A percentile compares a stretch with the other conserved stretches of the same genome.
These are phyloP conservation scores for Paecilomyces variotii DNA, from an alignment of 2,329 filamentous ascomycete genomes.

Conservation along the genomic window DNA sequence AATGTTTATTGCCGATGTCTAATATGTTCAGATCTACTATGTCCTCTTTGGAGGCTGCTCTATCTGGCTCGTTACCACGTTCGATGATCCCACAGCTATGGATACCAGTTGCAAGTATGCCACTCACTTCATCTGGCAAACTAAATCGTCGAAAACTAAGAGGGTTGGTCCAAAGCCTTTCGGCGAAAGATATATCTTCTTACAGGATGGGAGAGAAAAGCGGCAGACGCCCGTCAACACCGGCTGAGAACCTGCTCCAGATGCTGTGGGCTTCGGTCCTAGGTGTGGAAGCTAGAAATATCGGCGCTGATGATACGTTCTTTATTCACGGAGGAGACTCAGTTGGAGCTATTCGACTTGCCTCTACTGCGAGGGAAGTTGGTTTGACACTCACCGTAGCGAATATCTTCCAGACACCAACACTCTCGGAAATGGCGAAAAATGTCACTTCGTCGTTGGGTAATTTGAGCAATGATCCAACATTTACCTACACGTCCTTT, in stretches of 20 bases:
- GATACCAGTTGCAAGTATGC: constrained; percentile 23
- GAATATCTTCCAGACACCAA: constrained; percentile 8
- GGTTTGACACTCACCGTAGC: constrained; percentile 8
- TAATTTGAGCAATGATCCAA: neutral
- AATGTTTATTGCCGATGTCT: constrained; percentile 4
- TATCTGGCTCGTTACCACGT: constrained; percentile 18
- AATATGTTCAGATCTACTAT: neutral
- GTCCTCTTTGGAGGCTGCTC: constrained; percentile 10
- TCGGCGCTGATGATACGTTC: constrained; percentile 15
- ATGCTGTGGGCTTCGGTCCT: constrained; percentile 7
- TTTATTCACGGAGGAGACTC: constrained; percentile 19
- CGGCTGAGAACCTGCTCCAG: constrained; percentile 6
- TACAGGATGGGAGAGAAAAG: constrained; percentile 6
- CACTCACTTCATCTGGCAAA: constrained; percentile 24
- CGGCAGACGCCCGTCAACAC: constrained; percentile 5
- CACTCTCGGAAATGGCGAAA: constrained; percentile 6
- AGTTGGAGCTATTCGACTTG: constrained; percentile 13
- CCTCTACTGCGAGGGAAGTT: constrained; percentile 7
- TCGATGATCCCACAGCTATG: constrained; percentile 29
- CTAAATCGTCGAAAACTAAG: constrained; percentile 18
- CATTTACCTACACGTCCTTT: constrained; percentile 1
- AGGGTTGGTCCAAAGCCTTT: constrained; percentile 1
- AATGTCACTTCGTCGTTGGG: neutral
- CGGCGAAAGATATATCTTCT: constrained; percentile 2
- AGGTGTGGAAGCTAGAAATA: constrained; percentile 5